phyloP scores from a whole-genome alignment of 208 protist species.

The Crithidia fasciculata region DNA sequence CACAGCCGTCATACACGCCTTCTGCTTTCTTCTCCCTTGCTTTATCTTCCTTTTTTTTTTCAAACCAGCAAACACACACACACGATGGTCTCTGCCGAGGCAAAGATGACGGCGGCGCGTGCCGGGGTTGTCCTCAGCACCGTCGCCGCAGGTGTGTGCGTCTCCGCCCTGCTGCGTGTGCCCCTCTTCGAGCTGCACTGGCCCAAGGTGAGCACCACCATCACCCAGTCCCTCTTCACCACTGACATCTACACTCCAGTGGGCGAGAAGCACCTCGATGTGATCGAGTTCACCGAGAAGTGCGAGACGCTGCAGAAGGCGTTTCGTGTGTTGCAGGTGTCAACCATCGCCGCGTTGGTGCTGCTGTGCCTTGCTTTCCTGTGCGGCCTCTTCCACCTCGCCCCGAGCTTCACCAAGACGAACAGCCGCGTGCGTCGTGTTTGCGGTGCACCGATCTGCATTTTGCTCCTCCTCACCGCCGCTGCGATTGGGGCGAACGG shows the following conservation, averaged over 20 bases:
- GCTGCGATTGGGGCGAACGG: constrained; percentile 4
- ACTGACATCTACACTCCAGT: constrained; percentile 38
- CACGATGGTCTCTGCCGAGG: constrained; percentile 17
- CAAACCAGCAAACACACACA: not conserved
- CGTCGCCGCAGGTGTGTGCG: constrained; percentile 7
- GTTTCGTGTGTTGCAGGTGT: constrained; percentile 28
- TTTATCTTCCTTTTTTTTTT: not conserved
- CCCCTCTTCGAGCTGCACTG: constrained; percentile 28
- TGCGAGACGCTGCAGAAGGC: constrained; percentile 24
- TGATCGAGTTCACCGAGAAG: constrained; percentile 22
- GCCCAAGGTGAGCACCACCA: constrained; percentile 1
- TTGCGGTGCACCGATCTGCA: constrained; percentile 21
- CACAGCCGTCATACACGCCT: no score
- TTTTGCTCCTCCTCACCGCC: constrained; percentile 19
- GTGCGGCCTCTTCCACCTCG: constrained; percentile 21
- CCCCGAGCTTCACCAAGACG: constrained; percentile 22
- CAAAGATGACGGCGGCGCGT: constrained; percentile 21
- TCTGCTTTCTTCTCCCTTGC: not conserved
- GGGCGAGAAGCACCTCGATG: constrained; percentile 23
- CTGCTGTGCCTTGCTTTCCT: constrained; percentile 18
- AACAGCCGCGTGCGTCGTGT: constrained; percentile 13
- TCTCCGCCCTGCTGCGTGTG: not conserved
- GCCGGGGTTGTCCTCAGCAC: constrained; percentile 16
- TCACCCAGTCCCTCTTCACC: constrained; percentile 40
- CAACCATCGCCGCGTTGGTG: constrained; percentile 16